Evolutionary conservation across 2,329 filamentous ascomycete species (phyloP), one percentile per base, ranked within the genome.

Genomic region (Dactylellina drechsleri): DNA sequence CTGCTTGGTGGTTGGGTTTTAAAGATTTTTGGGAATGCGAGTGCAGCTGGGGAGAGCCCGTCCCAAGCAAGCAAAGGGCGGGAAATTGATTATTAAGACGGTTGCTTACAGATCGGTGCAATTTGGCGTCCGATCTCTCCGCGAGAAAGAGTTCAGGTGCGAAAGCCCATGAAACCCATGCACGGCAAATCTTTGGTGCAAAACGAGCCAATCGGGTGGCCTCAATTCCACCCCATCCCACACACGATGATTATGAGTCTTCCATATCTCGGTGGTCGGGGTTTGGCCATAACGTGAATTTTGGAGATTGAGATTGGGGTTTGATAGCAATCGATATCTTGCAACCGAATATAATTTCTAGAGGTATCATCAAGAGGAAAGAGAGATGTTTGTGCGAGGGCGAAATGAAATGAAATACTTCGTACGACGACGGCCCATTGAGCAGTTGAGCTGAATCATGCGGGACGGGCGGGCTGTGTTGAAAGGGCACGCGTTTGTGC

Each of bases 1-100:
- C 31, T 36, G 31, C 31, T 36, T 36, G 31, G 31, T 36, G 50
- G 53, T 18, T n/a, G 40, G 66, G 49, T 41, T 62, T 70, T 70
- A 70, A 68, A 23, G 54, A 36, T 36, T 36, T 36, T 23, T 23
- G 23, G 10, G 31, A 36, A 36, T 36, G 31, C 31, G 2, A 36
- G 31, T 36, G 6, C 23, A 23, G 23, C 23, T 4, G 31, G 28
- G 54, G 31, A 53, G 65, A 28, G 28, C 43, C 31, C 7, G 45
- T 52, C 36, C 41, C 56, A 2, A 43, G 40, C 40, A 6, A n/a
- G 40, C 40, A 43, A 12, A n/a, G 50, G 12, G 16, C 26, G 56
- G n/a, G 26, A 15, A 8, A 36, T 65, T 71, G 66, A 71, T 71
- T 71, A 71, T 65, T 71, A 71, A 71, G 66, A 43, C 52, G 59